Base-by-base conservation (phyloP, 2,329 filamentous ascomycete species). In the Myriosclerotinia scirpicola region DNA sequence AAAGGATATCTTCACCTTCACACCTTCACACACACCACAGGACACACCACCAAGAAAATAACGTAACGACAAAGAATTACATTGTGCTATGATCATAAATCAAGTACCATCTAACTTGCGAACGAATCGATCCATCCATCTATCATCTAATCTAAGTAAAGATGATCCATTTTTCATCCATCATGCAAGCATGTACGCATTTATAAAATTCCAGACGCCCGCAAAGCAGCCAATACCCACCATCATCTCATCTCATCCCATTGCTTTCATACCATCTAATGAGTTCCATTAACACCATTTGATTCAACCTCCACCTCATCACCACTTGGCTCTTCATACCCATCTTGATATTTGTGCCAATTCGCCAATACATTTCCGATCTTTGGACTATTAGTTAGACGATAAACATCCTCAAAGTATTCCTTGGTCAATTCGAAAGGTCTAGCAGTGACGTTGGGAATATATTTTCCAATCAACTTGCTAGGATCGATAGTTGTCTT, bases 351-450 rank as follows among this genome's bases (percentile, higher is more conserved):
- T 59, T 75, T 77, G 17, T 77, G 74, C 76, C 76, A 77, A 60
- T 77, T 77, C 5, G 76, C 75, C 55, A 77, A 64, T 2, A 77
- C 73, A 7, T 73, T 72, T 14, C 72, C 74, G 66, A 77, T 77
- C 71, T 74, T 76, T 6, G 76, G 76, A 22, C 70, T 73, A 81
- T 96, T 97, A 65, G 95, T 99, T 77, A 99, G 81, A 75, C 88
- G 87, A 82, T 98, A 98, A 61, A 99, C 96, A 77, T 98, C 95
- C 85, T 99, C 94, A 80, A 99, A 99, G 82, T 99, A 99, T 82
- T 98, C 95, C 85, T 93, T 96, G 65, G 93, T 96, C 72, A 99
- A 84, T 78, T 93, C 92, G 78, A 99, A 99, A 20, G 95, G 95
- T 80, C 89, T 89, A 67, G 95, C 95, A 66, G 95, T 99, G 72